A percentile compares a stretch with the other conserved stretches of the same genome.
These are phyloP conservation scores for Leccinum barrowsii DNA, from an alignment of 768 basidiomycete species.

Conservation along the genomic window DNA sequence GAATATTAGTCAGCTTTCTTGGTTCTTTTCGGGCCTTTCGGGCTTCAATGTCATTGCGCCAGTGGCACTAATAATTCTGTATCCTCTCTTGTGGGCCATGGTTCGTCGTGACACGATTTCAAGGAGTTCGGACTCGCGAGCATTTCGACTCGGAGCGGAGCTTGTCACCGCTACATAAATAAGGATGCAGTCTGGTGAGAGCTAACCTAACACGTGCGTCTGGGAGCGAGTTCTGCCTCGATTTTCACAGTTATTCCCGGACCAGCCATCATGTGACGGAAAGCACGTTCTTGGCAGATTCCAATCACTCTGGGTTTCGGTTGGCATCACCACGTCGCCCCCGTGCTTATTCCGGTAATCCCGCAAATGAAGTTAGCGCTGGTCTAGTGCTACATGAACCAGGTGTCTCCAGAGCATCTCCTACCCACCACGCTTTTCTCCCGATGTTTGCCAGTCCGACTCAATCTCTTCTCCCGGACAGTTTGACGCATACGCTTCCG, in stretches of 20 bases:
- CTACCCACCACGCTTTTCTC: neutral
- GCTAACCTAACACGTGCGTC: neutral
- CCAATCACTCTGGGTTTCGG: neutral
- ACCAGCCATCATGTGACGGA: neutral
- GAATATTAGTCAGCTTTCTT: neutral
- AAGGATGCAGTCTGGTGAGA: neutral
- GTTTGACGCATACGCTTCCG: constrained; percentile 1
- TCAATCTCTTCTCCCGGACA: constrained; percentile 1
- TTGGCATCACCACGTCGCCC: too few species aligned
- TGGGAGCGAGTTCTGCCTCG: neutral
- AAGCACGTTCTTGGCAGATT: neutral
- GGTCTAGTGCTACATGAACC: neutral
- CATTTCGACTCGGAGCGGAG: neutral
- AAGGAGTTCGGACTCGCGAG: too few species aligned
- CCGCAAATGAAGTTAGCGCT: too few species aligned
- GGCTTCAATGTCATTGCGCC: neutral
- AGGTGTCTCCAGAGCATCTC: neutral
- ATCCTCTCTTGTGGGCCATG: too few species aligned
- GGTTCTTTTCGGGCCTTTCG: neutral
- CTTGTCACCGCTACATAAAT: neutral
- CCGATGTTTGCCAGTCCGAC: constrained; percentile 4
- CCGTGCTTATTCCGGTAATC: too few species aligned
- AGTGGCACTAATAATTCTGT: neutral
- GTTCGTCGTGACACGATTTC: too few species aligned
- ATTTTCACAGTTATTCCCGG: neutral